Base-by-base conservation (phyloP, 2,329 filamentous ascomycete genomes). In the Apiospora kogelbergensis region DNA sequence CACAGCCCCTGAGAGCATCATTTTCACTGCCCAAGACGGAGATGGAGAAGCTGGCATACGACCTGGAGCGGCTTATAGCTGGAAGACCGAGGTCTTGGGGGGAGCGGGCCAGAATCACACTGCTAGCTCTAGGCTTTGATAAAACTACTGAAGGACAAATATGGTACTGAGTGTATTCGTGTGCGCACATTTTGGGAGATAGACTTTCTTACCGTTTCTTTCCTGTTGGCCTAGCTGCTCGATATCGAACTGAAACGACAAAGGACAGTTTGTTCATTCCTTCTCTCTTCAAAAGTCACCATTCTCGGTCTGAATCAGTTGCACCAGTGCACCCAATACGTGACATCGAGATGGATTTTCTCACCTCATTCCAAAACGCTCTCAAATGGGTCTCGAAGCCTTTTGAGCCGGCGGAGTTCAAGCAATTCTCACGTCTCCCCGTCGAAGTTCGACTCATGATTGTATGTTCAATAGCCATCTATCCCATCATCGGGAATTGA, bases 31-130 rank as follows among this genome's bases (percentile, higher is more conserved):
- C 15, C 48, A 26, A 67, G 66, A 1, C 71, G 72, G 69, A 63
- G 20, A 68, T 22, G 24, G 41, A 45, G 22, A 69, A 65, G 40
- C 63, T 42, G 6, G 70, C 45, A 2, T 71, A 73, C 15, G 72
- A 76, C 57, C 10, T 72, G 15, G 30, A 13, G 74, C 74, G 2
- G 74, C 73, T 0, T 20, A 65, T 10, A 60, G 70, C 13, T 74
- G 71, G 72, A 65, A 64, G 6, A 3, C 26, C 0, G 57, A 73
- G 24, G 74, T 75, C 0, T 65, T 68, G n/a, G 73, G 71, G 1
- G 71, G 75, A 70, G 68, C 9, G 69, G 70, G 0, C 44, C 63
- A 3, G 68, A 72, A n/a, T 72, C n/a, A n/a, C n/a, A n/a, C n/a
- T n/a, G n/a, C n/a, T n/a, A n/a, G n/a, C n/a, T n/a, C n/a, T n/a